Evolutionary conservation across 352 stramenopile species (phyloP).

Genomic region (Phytopythium aichiense): DNA sequence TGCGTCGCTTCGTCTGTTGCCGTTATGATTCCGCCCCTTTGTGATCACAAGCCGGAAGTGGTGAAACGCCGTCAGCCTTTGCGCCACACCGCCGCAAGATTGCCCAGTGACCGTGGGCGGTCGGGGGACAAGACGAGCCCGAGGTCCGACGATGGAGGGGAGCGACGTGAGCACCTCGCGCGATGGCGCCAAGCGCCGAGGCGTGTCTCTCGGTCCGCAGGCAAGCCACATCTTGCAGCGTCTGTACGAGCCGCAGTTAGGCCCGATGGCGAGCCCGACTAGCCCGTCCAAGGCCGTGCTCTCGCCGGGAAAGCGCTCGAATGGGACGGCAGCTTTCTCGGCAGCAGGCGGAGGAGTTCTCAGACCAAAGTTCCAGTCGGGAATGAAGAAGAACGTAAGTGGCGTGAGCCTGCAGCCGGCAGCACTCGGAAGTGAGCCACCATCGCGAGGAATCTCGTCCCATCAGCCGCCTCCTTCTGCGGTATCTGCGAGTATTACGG

Average conservation of each 20-base stretch:
- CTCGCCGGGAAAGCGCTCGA: constrained; percentile 2
- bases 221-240: constrained; percentile 60
- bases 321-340: not conserved
- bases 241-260: constrained; percentile 61
- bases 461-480: not conserved
- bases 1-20: not conserved
- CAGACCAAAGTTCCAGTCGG: constrained; percentile 35
- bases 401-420: constrained; percentile 11
- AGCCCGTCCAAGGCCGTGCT: constrained; percentile 4
- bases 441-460: not conserved
- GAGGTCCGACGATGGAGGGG: not conserved
- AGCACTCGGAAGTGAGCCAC: not conserved
- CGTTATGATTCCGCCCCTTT: not conserved
- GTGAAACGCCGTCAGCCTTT: not conserved
- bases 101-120: not conserved
- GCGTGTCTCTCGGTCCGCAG: constrained; percentile 43
- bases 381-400: constrained; percentile 51
- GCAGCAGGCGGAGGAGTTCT: constrained; percentile 14
- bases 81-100: not conserved
- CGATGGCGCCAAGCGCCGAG: constrained; percentile 53
- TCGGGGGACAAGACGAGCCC: not conserved
- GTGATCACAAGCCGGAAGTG: not conserved
- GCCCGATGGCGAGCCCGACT: constrained; percentile 12
- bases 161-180: constrained; percentile 13
- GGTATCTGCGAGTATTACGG: not conserved